Evolutionary conservation across 371 early-diverging fungal genomes (phyloP).

Genomic region (Capillidium rhysosporum): DNA sequence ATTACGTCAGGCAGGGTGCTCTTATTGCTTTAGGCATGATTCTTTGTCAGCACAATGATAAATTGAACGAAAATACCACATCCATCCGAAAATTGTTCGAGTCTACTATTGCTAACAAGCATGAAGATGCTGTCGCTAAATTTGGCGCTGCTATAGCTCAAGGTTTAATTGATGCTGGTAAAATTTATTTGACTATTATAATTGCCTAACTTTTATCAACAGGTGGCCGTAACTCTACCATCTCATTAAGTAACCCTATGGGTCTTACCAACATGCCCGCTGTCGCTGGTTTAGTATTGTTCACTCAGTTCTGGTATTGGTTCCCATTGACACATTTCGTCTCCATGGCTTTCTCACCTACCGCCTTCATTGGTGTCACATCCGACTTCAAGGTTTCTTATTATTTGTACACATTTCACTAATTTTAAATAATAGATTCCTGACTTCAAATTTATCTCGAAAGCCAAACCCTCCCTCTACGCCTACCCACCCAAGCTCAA

Average conservation of each 20-base stretch:
- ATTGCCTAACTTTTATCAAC: not conserved
- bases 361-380: slow-evolving; percentile 86
- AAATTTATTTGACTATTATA: not conserved
- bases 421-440: slow-evolving; percentile 34
- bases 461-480: slow-evolving; percentile 72
- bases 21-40: slow-evolving; percentile 96
- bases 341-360: slow-evolving; percentile 82
- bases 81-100: slow-evolving; percentile 70
- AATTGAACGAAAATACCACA: slow-evolving; percentile 34
- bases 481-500: slow-evolving; percentile 78
- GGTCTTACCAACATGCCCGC: slow-evolving; percentile 85
- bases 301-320: slow-evolving; percentile 99
- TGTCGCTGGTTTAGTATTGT: slow-evolving; percentile 89
- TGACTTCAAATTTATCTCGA: slow-evolving; percentile 63
- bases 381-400: slow-evolving; percentile 42
- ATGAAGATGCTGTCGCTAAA: slow-evolving; percentile 84
- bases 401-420: not conserved
- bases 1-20: slow-evolving; percentile 97
- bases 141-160: slow-evolving; percentile 97
- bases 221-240: slow-evolving; percentile 91
- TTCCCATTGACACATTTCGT: slow-evolving; percentile 94
- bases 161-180: slow-evolving; percentile 93
- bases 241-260: slow-evolving; percentile 72
- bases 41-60: slow-evolving; percentile 88
- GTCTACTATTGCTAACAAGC: slow-evolving; percentile 77